Base-by-base conservation (phyloP, 257 asterid genomes). In the Echium plantagineum region DNA sequence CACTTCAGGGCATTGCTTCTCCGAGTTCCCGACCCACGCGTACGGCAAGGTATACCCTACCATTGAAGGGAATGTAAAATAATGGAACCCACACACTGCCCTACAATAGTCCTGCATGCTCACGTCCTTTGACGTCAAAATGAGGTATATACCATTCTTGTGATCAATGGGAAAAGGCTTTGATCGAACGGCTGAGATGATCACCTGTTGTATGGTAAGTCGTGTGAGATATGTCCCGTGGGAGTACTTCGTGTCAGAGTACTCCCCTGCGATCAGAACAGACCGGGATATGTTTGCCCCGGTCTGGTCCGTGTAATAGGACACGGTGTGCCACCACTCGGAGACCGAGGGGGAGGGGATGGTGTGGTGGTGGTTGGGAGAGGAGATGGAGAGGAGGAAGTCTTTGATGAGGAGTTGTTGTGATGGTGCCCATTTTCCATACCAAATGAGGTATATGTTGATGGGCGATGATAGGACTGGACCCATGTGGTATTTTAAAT, bases 401-500 rank as follows among this genome's bases (percentile, higher is more conserved):
- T 90, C 96, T 32, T 72, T 79, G 77, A 90, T 90, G 60, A 84
- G 71, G 48, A 86, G 89, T 78, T 81, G 88, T 6, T 83, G 88
- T 0, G 96, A 35, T 5, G 83, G 64, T 17, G 75, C 24, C 97
- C 97, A 90, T 0, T 72, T 68, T 1, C 97, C 97, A 63, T 90
- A 90, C 97, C 97, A 90, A 32, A 90, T 81, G 42, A 87, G 84
- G 81, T 90, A 83, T 51, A 90, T 81, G 62, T 79, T 90, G 75
- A 90, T 90, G n/a, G 95, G 94, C 0, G 97, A 84, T 0, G 97
- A 84, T 42, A 90, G 75, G 1, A 90, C 94, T 0, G 97, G 97
- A 15, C 97, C 97, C 97, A 90, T 90, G 75, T 90, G 97, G 84
- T 90, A 90, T 0, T 93, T 93, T 61, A 90, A 93, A 12, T 81